Evolutionary conservation across 371 early-diverging fungal species (phyloP).

Genomic region (Nosema bombycis): DNA sequence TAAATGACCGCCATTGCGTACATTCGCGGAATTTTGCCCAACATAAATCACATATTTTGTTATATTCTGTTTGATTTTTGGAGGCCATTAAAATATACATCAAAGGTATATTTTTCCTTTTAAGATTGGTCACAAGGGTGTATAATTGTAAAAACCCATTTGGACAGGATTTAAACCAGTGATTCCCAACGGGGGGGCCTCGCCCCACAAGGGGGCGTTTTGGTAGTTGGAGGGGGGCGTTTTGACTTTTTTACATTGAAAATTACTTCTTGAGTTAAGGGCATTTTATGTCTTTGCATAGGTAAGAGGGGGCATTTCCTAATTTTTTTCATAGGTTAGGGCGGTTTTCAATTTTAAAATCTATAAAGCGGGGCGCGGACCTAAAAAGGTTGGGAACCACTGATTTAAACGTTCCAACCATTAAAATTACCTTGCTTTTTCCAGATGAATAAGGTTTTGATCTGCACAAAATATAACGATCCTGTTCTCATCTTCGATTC

Average conservation of each 20-base stretch:
- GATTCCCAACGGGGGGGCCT: no score
- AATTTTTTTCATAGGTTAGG: no score
- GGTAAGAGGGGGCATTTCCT: no score
- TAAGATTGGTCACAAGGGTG: not conserved
- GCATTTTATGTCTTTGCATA: no score
- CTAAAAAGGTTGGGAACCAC: no score
- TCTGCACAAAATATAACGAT: not conserved
- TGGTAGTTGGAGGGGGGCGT: no score
- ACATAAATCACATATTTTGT: not conserved
- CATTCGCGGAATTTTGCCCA: not conserved
- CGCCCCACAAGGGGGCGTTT: no score
- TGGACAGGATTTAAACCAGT: not conserved
- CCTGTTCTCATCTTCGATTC: not conserved
- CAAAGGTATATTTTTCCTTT: not conserved
- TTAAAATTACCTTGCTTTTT: not conserved
- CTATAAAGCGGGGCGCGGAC: no score
- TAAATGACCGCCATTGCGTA: not conserved
- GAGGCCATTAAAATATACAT: not conserved
- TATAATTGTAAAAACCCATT: not conserved
- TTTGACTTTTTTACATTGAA: no score
- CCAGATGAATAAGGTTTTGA: not conserved
- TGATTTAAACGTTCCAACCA: not conserved
- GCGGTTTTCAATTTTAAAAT: no score
- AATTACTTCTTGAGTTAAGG: no score
- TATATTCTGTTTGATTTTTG: not conserved